Conservation (phyloP, 2,329 filamentous ascomycete genomes). For the Cercospora nicotianae region DNA sequence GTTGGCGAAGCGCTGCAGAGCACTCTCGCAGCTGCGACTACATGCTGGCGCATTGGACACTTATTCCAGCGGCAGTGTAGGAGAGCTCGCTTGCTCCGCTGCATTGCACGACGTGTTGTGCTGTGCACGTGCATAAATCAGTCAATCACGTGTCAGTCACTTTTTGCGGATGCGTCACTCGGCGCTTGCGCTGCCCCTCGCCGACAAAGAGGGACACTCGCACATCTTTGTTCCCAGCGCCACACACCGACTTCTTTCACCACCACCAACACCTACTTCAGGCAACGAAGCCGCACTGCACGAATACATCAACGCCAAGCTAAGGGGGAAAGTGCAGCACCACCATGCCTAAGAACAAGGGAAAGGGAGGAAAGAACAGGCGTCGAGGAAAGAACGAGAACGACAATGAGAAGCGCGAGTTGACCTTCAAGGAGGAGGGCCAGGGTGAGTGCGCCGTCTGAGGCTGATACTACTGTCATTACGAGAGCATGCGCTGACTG, state of each 20-base stretch:
- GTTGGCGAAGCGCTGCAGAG: not conserved
- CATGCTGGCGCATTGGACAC: slow-evolving; percentile 1
- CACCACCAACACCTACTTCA: slow-evolving; percentile 10
- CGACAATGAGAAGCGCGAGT: slow-evolving; percentile 98
- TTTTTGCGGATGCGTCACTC: slow-evolving; percentile 2
- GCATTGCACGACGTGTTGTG: not conserved
- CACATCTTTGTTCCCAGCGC: slow-evolving; percentile 8
- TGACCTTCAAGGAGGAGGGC: slow-evolving; percentile 98
- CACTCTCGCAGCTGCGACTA: not conserved
- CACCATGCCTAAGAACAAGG: slow-evolving; percentile 98
- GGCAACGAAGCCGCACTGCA: slow-evolving; percentile 33
- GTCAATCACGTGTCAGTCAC: not conserved
- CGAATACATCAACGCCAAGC: slow-evolving; percentile 24
- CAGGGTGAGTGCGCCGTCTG: slow-evolving; percentile 60
- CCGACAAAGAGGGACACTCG: slow-evolving; percentile 4
- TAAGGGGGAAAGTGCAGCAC: slow-evolving; percentile 23
- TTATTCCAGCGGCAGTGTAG: not conserved
- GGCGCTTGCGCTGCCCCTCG: slow-evolving; percentile 4
- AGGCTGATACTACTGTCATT: not conserved
- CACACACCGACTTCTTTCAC: slow-evolving; percentile 8
- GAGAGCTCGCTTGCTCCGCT: not conserved
- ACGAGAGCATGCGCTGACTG: not conserved
- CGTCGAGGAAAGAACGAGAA: slow-evolving; percentile 84
- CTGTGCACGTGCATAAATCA: not conserved
- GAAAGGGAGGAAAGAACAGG: slow-evolving; percentile 99